phyloP scores from a whole-genome alignment of 768 basidiomycete genomes.

The Phanerodontia chrysosporium region DNA sequence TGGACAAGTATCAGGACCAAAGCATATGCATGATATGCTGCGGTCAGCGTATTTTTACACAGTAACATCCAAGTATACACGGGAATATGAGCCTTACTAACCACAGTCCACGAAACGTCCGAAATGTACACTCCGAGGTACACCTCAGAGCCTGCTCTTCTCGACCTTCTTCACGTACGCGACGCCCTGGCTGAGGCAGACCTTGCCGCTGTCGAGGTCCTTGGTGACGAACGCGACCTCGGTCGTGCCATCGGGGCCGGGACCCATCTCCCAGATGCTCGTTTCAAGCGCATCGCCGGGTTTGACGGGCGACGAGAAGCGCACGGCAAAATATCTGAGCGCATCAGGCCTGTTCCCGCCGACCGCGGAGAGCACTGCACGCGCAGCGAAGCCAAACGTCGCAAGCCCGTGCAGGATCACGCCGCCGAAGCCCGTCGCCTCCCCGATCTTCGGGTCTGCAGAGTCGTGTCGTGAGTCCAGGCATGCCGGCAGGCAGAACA shows the following conservation, averaged over 20 bases:
- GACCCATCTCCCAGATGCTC: slow-evolving; percentile 71
- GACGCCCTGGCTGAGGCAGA: slow-evolving; percentile 53
- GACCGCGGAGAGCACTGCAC: slow-evolving; percentile 62
- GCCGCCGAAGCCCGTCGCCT: slow-evolving; percentile 73
- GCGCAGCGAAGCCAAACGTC: slow-evolving; percentile 77
- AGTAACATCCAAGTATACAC: too few species aligned
- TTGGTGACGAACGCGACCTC: slow-evolving; percentile 38
- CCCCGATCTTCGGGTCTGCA: slow-evolving; percentile 73
- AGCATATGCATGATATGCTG: too few species aligned
- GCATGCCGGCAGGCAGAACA: slow-evolving; percentile 1
- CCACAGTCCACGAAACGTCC: too few species aligned
- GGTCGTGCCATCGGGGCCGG: slow-evolving; percentile 30
- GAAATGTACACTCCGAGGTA: too few species aligned
- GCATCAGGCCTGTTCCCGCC: slow-evolving; percentile 58
- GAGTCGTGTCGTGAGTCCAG: slow-evolving; percentile 26
- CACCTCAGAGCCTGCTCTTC: slow-evolving; percentile 37
- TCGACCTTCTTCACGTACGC: slow-evolving; percentile 56
- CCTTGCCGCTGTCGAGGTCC: slow-evolving; percentile 36
- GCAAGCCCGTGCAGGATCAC: slow-evolving; percentile 84
- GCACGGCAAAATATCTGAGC: slow-evolving; percentile 63
- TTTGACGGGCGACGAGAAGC: slow-evolving; percentile 81
- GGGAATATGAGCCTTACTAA: too few species aligned
- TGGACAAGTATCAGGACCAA: too few species aligned
- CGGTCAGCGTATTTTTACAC: too few species aligned
- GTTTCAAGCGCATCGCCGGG: slow-evolving; percentile 83